A percentile compares a stretch with the other conserved stretches of the same genome.
phyloP scores from a whole-genome alignment of 768 basidiomycete species.

The Xerocomus potaroensis region DNA sequence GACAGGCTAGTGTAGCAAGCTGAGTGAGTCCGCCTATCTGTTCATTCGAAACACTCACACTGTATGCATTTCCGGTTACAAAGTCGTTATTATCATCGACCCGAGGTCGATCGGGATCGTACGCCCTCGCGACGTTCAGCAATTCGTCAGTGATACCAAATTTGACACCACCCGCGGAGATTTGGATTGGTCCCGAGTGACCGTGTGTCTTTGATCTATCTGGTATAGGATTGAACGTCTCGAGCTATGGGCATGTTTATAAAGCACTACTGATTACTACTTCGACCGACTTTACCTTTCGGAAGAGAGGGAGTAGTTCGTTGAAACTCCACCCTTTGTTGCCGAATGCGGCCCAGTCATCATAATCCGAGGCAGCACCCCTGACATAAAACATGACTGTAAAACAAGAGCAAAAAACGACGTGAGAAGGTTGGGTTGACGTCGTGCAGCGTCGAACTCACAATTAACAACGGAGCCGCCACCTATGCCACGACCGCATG shows the following conservation, averaged over 20 bases:
- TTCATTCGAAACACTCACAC: conserved; percentile 11
- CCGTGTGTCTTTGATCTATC: conserved; percentile 35
- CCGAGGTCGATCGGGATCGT: conserved; percentile 43
- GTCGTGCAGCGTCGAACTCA: background rate
- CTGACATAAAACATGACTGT: conserved; percentile 21
- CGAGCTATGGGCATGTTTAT: conserved; percentile 5
- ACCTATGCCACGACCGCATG: conserved; percentile 22
- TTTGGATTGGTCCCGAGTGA: conserved; percentile 29
- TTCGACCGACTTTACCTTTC: conserved; percentile 12
- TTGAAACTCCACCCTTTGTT: conserved; percentile 26
- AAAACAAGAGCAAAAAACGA: too few relatives aligned
- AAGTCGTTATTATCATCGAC: conserved; percentile 50
- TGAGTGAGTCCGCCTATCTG: background rate
- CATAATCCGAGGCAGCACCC: conserved; percentile 25
- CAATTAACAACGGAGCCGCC: conserved; percentile 25
- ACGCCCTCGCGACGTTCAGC: conserved; percentile 40
- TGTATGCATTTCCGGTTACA: conserved; percentile 22
- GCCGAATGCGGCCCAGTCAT: conserved; percentile 22
- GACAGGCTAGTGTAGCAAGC: conserved; percentile 6
- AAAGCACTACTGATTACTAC: background rate
- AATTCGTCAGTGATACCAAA: conserved; percentile 36
- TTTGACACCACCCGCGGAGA: conserved; percentile 15
- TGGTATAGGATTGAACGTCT: conserved; percentile 32
- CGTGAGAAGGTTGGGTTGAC: too few relatives aligned
- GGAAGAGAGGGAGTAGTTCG: conserved; percentile 23